Percentiles rank a stretch among this genome's conserved stretches.
These are phyloP conservation scores for Penicillium corylophilum DNA, from an alignment of 2,329 filamentous ascomycete genomes.

Conservation along the genomic window DNA sequence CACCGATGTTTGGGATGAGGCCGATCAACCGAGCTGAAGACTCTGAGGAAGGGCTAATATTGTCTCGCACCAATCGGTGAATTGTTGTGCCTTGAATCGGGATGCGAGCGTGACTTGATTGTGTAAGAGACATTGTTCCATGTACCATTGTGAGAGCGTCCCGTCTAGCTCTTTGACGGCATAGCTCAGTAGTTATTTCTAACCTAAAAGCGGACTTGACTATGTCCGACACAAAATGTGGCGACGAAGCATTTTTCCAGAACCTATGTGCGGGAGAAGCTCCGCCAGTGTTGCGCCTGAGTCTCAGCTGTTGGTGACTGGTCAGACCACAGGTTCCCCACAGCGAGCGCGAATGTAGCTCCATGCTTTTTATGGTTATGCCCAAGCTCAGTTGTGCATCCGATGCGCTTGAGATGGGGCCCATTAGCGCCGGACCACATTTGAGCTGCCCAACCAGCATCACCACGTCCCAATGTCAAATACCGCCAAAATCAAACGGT, in stretches of 20 bases:
- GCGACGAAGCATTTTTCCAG: not conserved
- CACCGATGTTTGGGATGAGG: not conserved
- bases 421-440: not conserved
- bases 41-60: not conserved
- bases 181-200: not conserved
- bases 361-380: constrained; percentile 1
- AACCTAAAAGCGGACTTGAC: not conserved
- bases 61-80: not conserved
- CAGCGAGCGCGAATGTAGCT: not conserved
- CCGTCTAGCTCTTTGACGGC: not conserved
- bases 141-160: no score
- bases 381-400: not conserved
- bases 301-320: not conserved
- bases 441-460: not conserved
- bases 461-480: not conserved
- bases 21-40: not conserved
- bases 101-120: not conserved
- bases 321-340: not conserved
- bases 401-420: not conserved
- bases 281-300: constrained; percentile 6
- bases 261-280: not conserved
- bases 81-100: not conserved
- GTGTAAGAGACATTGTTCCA: not conserved
- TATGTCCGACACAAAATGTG: not conserved
- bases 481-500: not conserved